Conservation (phyloP, 495 filamentous ascomycete genomes). For the Talaromyces proteolyticus region DNA sequence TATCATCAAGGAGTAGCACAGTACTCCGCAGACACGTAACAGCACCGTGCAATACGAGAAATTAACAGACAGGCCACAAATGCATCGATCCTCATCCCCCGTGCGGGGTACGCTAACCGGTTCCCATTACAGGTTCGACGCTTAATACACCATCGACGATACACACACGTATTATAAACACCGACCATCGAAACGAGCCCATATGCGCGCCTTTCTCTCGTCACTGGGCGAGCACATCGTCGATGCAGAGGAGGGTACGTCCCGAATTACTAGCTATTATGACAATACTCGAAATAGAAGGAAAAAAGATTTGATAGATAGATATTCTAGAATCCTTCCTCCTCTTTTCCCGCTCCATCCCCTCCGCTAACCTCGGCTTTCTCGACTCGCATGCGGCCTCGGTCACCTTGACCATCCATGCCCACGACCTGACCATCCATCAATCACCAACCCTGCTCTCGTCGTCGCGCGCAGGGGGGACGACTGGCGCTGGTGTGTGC, state of each 20-base stretch:
- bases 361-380: constrained; percentile 79
- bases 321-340: constrained; percentile 91
- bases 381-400: constrained; percentile 60
- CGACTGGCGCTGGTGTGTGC: constrained; percentile 77
- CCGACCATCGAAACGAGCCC: constrained; percentile 4
- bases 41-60: too few species aligned
- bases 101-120: too few species aligned
- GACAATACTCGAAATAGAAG: too few species aligned
- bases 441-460: constrained; percentile 81
- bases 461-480: constrained; percentile 73
- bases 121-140: too few species aligned
- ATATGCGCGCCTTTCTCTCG: constrained; percentile 11
- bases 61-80: too few species aligned
- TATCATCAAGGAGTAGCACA: too few species aligned
- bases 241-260: constrained; percentile 62
- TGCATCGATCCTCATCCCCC: too few species aligned
- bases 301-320: too few species aligned
- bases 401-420: constrained; percentile 64
- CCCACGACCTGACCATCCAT: constrained; percentile 66
- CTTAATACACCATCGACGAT: too few species aligned
- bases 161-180: too few species aligned
- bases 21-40: too few species aligned
- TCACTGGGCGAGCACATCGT: constrained; percentile 35
- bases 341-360: constrained; percentile 70
- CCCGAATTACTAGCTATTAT: too few species aligned